A percentile compares a stretch with the other conserved stretches of the same genome.
Conservation (phyloP, 345 rosid species). For the Gossypium longicalyx region DNA sequence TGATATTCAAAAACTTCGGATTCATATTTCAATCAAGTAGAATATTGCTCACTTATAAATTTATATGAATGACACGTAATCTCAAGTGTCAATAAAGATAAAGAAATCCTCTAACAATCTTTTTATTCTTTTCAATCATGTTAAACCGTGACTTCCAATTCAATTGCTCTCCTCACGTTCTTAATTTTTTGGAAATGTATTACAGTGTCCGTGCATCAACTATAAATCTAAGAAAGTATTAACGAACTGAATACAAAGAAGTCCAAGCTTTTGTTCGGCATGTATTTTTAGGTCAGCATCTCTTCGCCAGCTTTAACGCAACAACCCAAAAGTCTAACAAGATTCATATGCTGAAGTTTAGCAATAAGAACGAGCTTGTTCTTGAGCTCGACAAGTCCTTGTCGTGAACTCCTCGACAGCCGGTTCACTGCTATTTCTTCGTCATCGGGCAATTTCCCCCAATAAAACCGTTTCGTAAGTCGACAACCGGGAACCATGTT, state of each 20-base stretch:
- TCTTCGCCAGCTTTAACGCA: conserved; percentile 10
- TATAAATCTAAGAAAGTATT: not conserved
- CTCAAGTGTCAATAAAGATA: not conserved
- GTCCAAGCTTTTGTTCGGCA: not conserved
- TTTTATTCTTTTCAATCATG: not conserved
- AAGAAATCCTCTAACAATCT: conserved; percentile 2
- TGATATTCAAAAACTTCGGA: no score
- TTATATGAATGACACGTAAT: not conserved
- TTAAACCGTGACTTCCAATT: not conserved
- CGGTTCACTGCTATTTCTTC: conserved; percentile 15
- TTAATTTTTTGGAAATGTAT: no score
- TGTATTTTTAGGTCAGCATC: not conserved
- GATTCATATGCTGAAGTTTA: conserved; percentile 14
- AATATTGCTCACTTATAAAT: not conserved
- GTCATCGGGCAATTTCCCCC: not conserved
- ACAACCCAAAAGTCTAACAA: conserved; percentile 15
- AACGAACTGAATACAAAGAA: conserved; percentile 8
- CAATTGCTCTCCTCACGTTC: not conserved
- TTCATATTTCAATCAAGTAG: not conserved
- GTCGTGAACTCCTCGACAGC: conserved; percentile 13
- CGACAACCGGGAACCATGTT: not conserved
- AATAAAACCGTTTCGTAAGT: not conserved
- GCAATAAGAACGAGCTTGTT: conserved; percentile 9
- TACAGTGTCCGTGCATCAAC: no score
- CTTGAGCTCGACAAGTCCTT: conserved; percentile 1